Evolutionary conservation across 2,329 filamentous ascomycete species (phyloP).

Genomic region (Aureobasidium sp.): DNA sequence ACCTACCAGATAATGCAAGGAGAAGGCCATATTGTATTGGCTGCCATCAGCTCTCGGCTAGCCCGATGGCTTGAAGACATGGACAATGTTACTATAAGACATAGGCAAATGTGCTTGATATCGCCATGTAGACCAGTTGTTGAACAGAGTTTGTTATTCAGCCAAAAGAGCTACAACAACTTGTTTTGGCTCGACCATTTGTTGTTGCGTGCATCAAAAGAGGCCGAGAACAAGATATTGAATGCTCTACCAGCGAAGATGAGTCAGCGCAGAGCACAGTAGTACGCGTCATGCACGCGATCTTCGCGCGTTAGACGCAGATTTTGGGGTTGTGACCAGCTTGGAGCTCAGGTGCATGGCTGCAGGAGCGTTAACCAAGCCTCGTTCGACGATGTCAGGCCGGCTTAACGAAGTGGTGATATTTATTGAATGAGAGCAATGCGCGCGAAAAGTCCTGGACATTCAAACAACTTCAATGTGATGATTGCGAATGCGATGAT

Average conservation of each 20-base stretch:
- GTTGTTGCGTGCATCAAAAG: neutral
- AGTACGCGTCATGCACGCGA: constrained; percentile 15
- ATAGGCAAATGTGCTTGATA: neutral
- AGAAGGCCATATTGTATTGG: neutral
- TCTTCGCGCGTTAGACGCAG: constrained; percentile 9
- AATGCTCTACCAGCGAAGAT: neutral
- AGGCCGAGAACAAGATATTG: neutral
- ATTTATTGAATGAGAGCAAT: neutral
- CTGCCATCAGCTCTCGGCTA: neutral
- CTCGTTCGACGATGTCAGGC: neutral
- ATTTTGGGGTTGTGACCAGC: constrained; percentile 2
- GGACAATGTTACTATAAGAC: neutral
- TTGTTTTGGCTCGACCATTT: neutral
- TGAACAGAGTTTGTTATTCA: neutral
- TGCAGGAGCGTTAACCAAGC: constrained; percentile 8
- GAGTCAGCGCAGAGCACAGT: neutral
- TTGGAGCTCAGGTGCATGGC: constrained; percentile 7
- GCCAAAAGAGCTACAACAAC: neutral
- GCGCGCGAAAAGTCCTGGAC: neutral
- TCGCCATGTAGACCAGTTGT: no score
- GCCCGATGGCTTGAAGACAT: neutral
- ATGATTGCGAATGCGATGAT: no score
- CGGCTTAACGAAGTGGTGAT: neutral
- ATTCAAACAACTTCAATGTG: neutral
- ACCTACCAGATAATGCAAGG: constrained; percentile 1